Percentiles rank a stretch among this genome's conserved stretches.
Evolutionary conservation across 2,329 filamentous ascomycete species (phyloP).

Genomic region (Calcarisporium arbuscula): DNA sequence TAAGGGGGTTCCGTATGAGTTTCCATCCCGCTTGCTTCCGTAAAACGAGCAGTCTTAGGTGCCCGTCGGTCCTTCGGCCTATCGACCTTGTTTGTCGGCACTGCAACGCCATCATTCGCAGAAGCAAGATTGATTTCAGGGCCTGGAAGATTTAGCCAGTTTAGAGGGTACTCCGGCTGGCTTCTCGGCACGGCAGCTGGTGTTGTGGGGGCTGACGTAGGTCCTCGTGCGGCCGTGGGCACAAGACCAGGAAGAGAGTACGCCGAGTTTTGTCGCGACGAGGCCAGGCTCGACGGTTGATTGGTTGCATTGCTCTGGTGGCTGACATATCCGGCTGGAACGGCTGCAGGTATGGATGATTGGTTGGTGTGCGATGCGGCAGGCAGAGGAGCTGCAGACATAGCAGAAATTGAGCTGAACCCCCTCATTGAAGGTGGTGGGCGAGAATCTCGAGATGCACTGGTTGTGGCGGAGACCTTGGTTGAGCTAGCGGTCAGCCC

Average conservation of each 20-base stretch:
- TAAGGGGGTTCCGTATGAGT: conserved; percentile 15
- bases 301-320: conserved; percentile 2
- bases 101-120: background rate
- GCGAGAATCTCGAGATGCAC: conserved; percentile 15
- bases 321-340: too few relatives aligned
- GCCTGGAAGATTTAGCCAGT: conserved; percentile 6
- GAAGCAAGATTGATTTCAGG: conserved; percentile 2
- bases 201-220: conserved; percentile 10
- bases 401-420: conserved; percentile 18
- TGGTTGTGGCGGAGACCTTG: conserved; percentile 9
- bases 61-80: conserved; percentile 13
- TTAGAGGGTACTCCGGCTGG: conserved; percentile 7
- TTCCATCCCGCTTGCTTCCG: conserved; percentile 24
- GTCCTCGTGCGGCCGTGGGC: conserved; percentile 6
- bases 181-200: conserved; percentile 4
- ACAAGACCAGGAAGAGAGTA: conserved; percentile 15
- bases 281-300: background rate
- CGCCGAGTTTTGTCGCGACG: conserved; percentile 14
- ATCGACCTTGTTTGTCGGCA: background rate
- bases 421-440: conserved; percentile 24
- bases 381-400: too few relatives aligned
- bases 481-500: conserved; percentile 11
- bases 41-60: conserved; percentile 19
- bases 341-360: background rate
- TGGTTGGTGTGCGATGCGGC: background rate